These are phyloP conservation scores for Antrodiella citrinella DNA, from an alignment of 768 basidiomycete species.

Conservation along the genomic window DNA sequence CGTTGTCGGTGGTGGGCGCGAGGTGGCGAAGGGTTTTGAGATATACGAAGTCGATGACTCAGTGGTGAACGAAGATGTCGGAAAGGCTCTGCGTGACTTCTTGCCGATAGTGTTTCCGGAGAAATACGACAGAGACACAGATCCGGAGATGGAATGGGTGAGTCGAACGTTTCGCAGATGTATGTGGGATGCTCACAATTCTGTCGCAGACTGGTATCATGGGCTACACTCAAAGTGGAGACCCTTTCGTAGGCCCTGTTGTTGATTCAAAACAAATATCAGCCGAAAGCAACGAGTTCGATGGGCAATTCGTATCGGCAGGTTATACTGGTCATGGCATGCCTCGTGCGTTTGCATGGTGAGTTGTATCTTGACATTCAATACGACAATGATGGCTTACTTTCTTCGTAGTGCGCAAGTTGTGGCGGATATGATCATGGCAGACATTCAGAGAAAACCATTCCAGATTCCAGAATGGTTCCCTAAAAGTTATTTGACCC, in stretches of 20 bases:
- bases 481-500: conserved; percentile 32
- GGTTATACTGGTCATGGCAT: conserved; percentile 77
- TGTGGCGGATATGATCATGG: conserved; percentile 47
- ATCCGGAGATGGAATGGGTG: conserved; percentile 81
- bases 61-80: conserved; percentile 36
- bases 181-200: not conserved
- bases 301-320: conserved; percentile 63
- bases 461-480: conserved; percentile 61
- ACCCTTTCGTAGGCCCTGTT: conserved; percentile 69
- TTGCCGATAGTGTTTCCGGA: conserved; percentile 50
- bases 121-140: conserved; percentile 36
- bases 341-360: conserved; percentile 71
- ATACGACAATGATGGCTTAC: not conserved
- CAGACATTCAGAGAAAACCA: conserved; percentile 32
- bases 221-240: conserved; percentile 54
- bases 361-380: conserved; percentile 11
- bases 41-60: conserved; percentile 52
- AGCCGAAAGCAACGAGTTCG: conserved; percentile 20
- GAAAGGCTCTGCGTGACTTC: conserved; percentile 46
- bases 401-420: conserved; percentile 44
- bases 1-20: conserved; percentile 67
- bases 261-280: conserved; percentile 19
- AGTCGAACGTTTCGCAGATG: conserved; percentile 13
- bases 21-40: conserved; percentile 36
- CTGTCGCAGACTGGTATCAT: conserved; percentile 67